A percentile compares a stretch with the other conserved stretches of the same genome.
These are phyloP conservation scores for Fusarium austroafricanum DNA, from an alignment of 2,329 filamentous ascomycete genomes.

Conservation along the genomic window DNA sequence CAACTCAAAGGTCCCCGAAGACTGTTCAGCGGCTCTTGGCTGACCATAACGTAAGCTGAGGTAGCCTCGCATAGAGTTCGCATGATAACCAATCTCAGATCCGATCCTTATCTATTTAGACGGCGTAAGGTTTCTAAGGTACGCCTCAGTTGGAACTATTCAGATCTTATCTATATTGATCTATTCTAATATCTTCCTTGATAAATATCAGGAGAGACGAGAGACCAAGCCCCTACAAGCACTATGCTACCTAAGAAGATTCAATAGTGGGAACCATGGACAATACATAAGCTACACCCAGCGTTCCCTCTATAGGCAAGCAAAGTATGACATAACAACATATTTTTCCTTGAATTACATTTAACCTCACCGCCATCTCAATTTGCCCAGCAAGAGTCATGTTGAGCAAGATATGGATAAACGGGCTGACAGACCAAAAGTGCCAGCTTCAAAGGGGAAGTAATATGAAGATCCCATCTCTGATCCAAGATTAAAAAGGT, in stretches of 20 bases:
- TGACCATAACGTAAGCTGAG: background rate
- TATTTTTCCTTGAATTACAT: conserved; percentile 15
- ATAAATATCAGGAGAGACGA: no score
- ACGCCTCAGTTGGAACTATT: no score
- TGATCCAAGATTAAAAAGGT: background rate
- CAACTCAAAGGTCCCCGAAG: background rate
- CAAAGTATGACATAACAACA: background rate
- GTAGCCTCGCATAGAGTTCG: background rate
- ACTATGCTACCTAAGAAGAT: no score
- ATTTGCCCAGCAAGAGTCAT: conserved; percentile 8
- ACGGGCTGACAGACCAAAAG: background rate
- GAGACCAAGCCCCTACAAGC: no score
- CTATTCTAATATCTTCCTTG: no score
- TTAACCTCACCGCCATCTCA: conserved; percentile 24
- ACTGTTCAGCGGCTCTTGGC: background rate
- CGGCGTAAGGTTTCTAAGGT: no score
- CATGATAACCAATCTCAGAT: background rate
- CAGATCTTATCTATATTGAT: no score
- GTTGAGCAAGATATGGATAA: background rate
- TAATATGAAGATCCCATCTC: conserved; percentile 13
- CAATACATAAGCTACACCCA: background rate
- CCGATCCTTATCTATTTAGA: background rate
- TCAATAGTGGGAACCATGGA: background rate
- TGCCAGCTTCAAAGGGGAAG: background rate
- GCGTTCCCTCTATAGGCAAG: background rate